Base-by-base conservation (phyloP, 495 filamentous ascomycete species). In the Clohesyomyces aquaticus region DNA sequence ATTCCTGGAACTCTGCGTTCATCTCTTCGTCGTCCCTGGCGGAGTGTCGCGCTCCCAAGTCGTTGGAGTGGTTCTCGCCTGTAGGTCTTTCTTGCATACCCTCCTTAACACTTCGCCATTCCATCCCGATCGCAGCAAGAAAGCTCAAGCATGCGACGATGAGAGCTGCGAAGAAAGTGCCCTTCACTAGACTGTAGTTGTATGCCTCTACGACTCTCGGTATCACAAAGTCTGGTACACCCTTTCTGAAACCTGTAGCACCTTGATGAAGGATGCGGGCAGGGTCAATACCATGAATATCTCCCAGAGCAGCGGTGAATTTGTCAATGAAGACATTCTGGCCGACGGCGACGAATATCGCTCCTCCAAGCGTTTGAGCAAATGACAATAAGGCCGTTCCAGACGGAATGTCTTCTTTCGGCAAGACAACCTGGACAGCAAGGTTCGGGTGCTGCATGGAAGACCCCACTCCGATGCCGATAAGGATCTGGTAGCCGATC, bases 261-360 rank as follows among this genome's bases (percentile, higher is more conserved):
- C 67, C 67, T 10, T 48, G 12, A 1, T 32, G 10, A 3, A 55
- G 6, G 6, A 70, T n/a, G 19, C 10, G 19, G 4, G 6, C 6
- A 3, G 47, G 29, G 51, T 66, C 22, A 12, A 70, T 19, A 1
- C 67, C 67, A 4, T 14, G 2, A 32, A 70, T 56, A 1, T 71
- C 91, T 87, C 0, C 81, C 83, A 2, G 88, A 85, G 45, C 42
- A 4, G 3, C 22, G 11, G 23, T 52, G 35, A 70, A 61, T 52
- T 67, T 70, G 48, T 63, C 54, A 3, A 61, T 51, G 63, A 77
- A 75, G 27, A 72, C 49, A 53, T 76, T 76, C 55, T 77, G 71
- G 0, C 57, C 68, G 14, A 76, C 73, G n/a, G 68, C 65, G 6
- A 74, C 59, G 50, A 75, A 74, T 43, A 77, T 55, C 10, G 75